phyloP scores from a whole-genome alignment of 768 basidiomycete genomes.

The Gloeostereum incarnatum region DNA sequence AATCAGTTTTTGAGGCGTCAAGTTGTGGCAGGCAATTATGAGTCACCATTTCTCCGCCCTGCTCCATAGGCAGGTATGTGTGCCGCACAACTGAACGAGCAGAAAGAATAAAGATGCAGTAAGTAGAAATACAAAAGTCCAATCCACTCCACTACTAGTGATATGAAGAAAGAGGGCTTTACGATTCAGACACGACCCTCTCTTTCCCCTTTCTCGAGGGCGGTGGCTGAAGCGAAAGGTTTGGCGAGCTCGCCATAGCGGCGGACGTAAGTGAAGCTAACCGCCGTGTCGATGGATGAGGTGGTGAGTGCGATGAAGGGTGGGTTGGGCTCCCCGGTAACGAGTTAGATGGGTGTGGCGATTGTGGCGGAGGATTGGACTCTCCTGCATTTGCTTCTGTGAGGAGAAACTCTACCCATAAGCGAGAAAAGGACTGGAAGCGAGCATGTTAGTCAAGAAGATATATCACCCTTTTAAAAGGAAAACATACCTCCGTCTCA shows the following conservation, averaged over 20 bases:
- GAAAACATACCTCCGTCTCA: conserved; percentile 63
- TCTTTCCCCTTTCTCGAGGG: conserved; percentile 39
- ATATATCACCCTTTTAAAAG: conserved; percentile 3
- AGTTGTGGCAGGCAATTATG: too few species aligned
- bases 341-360: conserved; percentile 21
- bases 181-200: too few species aligned
- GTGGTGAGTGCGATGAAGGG: conserved; percentile 14
- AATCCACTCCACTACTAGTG: too few species aligned
- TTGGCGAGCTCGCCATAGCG: conserved; percentile 30
- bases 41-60: too few species aligned
- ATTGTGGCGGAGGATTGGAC: conserved; percentile 13
- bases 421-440: conserved; percentile 86
- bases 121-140: too few species aligned
- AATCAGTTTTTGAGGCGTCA: too few species aligned
- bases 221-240: conserved; percentile 21
- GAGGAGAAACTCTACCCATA: conserved; percentile 97
- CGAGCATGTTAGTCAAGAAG: not conserved
- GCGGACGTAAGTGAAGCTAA: conserved; percentile 27
- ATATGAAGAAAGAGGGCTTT: too few species aligned
- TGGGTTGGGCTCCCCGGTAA: conserved; percentile 26
- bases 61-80: too few species aligned
- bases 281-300: conserved; percentile 19
- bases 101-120: too few species aligned
- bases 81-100: too few species aligned
- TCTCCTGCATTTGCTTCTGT: conserved; percentile 68